Evolutionary conservation across 2,329 filamentous ascomycete species (phyloP), one percentile per base, ranked within the genome.

Genomic region (Aspergillus awamori): DNA sequence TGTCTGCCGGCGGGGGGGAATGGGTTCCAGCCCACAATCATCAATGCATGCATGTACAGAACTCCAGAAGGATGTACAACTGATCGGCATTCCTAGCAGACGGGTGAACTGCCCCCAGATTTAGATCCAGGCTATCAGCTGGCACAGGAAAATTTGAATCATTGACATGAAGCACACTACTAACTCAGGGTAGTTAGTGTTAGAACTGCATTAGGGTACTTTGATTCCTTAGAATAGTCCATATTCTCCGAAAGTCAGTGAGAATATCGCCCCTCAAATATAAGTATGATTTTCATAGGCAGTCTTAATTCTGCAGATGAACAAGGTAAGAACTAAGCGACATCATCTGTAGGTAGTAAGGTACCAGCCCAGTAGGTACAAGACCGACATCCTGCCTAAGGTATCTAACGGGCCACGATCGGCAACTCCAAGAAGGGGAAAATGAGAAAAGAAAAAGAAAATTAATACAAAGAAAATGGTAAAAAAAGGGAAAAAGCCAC

Each of bases 21-120:
- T 33, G 39, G 53, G 26, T n/a, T 56, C 22, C 43, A 45, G 39
- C 24, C 39, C 39, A 56, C 11, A 56, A 13, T 36, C 33, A 36
- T 36, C 33, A 36, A 56, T 56, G 53, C 53, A 56, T 56, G 53
- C 41, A 56, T 56, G 53, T 45, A 20, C 41, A 22, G 41, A 45
- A 56, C 53, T 33, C 28, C 17, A 36, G 53, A 56, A 36, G 41
- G 53, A 47, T 56, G 53, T 56, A 43, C 39, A 11, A 45, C 53
- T 43, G 53, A 56, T 56, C 53, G 38, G 43, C 53, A 30, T 30
- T 36, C 53, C 53, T 26, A 47, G 53, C 53, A 56, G 43, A 36
- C 52, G 52, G 8, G 48, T 52, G 48, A 48, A 53, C 47, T 52
- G 22, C 24, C 36, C 28, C 60, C 51, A 59, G 45, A 53, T 43